Evolutionary conservation across 2,329 filamentous ascomycete genomes (phyloP).

Genomic region (Phyllosticta capitalensis): DNA sequence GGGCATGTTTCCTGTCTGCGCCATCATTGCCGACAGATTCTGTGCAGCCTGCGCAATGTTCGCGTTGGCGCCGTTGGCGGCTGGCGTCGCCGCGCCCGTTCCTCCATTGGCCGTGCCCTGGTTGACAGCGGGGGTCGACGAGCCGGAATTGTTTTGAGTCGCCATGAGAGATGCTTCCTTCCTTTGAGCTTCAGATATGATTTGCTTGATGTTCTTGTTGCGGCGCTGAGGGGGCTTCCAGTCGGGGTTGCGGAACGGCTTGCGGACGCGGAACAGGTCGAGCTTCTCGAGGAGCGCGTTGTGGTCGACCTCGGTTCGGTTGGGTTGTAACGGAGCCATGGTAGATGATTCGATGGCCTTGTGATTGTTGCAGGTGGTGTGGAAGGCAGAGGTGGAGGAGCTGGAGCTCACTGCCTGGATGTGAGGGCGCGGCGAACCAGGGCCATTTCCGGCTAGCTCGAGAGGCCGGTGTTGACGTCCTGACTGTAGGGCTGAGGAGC

Average conservation of each 20-base stretch:
- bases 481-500: background rate
- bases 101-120: slow-evolving; percentile 14
- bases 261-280: slow-evolving; percentile 77
- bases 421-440: background rate
- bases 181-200: slow-evolving; percentile 78
- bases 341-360: background rate
- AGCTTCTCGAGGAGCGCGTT: slow-evolving; percentile 80
- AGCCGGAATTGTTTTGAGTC: slow-evolving; percentile 73
- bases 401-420: background rate
- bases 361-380: background rate
- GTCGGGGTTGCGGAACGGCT: slow-evolving; percentile 78
- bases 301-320: slow-evolving; percentile 68
- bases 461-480: slow-evolving; percentile 3
- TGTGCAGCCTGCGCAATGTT: slow-evolving; percentile 87
- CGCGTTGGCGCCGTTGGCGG: slow-evolving; percentile 62
- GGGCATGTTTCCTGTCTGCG: slow-evolving; percentile 51
- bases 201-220: slow-evolving; percentile 98
- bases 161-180: slow-evolving; percentile 83
- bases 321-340: slow-evolving; percentile 55
- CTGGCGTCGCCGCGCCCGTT: slow-evolving; percentile 30
- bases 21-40: slow-evolving; percentile 78
- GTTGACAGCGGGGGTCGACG: slow-evolving; percentile 50
- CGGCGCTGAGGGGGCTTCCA: slow-evolving; percentile 92
- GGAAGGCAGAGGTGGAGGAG: background rate
- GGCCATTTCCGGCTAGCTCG: slow-evolving; percentile 1